Base-by-base conservation (phyloP, 2,329 filamentous ascomycete genomes). In the Talaromyces islandicus region DNA sequence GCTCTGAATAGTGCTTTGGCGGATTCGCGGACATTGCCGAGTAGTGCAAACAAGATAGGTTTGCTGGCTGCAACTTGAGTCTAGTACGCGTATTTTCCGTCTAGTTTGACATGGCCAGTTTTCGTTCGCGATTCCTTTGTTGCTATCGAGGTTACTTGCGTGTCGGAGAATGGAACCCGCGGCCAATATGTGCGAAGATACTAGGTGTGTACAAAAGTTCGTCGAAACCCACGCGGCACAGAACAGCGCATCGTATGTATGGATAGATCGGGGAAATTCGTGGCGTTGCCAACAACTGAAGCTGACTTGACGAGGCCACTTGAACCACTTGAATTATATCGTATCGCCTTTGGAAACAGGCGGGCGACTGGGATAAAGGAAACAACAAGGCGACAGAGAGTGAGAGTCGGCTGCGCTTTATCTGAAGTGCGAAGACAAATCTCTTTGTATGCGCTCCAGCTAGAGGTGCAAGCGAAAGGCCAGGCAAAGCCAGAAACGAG, bases 21-120 rank as follows among this genome's bases (percentile, higher is more conserved):
- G 66, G 66, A 67, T 74, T 71, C 69, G 69, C 71, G 69, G 73
- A 75, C 73, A 76, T 76, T 70, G 73, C 73, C 74, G 24, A 57
- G 25, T 30, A 59, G 50, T 54, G 56, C 54, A 43, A 48, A 54
- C 21, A 57, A 14, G 30, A 54, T 58, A 50, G 50, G 48, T 25
- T 55, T 61, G 59, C 56, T 52, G 24, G 48, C 14, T 52, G 48
- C 27, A 27, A n/a, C 11, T 29, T 6, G 14, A n/a, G 48, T 52
- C 27, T 27, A 11, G 25, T 52, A 29, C 48, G 25, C 48, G 48
- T 17, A n/a, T n/a, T 19, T 52, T 24, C 48, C 17, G 27, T 29
- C 27, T 52, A 52, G 27, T 52, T 52, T 7, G 7, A 29, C 48
- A 52, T 52, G 48, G 9, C 24, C 48, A 4, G 21, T 27, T 52